Conservation (phyloP, 306 rosid genomes). For the Lupinus albus region DNA sequence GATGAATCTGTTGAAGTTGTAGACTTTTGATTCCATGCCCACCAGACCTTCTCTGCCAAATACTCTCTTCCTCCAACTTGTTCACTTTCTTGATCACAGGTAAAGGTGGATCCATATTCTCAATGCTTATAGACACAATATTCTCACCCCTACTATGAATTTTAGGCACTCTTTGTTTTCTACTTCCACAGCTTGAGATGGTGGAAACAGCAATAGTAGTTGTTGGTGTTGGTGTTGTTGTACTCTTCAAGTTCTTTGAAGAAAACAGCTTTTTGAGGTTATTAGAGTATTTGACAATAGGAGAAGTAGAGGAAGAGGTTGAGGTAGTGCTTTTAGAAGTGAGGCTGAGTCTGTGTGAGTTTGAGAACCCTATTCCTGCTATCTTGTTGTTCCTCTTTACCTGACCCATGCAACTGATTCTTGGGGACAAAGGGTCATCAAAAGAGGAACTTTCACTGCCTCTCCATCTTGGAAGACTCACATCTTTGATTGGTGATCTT, state of each 20-base stretch:
- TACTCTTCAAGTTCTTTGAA: conserved; percentile 44
- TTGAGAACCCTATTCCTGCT: conserved; percentile 65
- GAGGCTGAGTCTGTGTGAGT: conserved; percentile 46
- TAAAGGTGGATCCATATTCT: conserved; percentile 73
- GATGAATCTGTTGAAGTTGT: conserved; percentile 65
- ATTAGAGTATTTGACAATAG: conserved; percentile 57
- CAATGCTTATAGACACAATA: conserved; percentile 43
- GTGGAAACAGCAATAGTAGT: conserved; percentile 18
- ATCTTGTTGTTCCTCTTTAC: conserved; percentile 84
- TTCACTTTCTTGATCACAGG: conserved; percentile 56
- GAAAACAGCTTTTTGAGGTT: conserved; percentile 82
- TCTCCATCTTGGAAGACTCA: conserved; percentile 46
- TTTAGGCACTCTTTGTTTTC: conserved; percentile 35
- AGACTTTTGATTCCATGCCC: conserved; percentile 52
- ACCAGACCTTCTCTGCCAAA: conserved; percentile 83
- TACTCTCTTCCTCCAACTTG: conserved; percentile 47
- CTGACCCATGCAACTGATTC: conserved; percentile 93
- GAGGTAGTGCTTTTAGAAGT: conserved; percentile 29
- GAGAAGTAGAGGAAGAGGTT: conserved; percentile 31
- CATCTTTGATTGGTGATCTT: conserved; percentile 64
- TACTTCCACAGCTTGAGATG: conserved; percentile 26
- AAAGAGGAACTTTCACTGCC: conserved; percentile 35
- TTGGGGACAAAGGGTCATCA: conserved; percentile 75
- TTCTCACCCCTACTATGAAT: conserved; percentile 35
- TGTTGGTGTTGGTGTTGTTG: conserved; percentile 41